phyloP scores from a whole-genome alignment of 2,329 filamentous ascomycete species.

The Neopestalotiopsis sp. region DNA sequence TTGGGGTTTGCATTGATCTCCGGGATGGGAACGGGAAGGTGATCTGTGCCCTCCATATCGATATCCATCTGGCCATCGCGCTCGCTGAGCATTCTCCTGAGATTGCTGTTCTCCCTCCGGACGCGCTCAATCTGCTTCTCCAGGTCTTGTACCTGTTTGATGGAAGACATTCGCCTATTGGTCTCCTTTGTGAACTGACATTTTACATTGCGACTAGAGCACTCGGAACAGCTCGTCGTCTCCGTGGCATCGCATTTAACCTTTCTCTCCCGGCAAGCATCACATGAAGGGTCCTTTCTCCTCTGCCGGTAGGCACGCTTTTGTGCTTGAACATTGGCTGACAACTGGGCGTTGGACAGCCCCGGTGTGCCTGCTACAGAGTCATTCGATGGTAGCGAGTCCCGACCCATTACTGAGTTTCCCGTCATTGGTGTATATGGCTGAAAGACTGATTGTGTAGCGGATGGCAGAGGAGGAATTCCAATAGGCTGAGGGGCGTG shows the following conservation, averaged over 20 bases:
- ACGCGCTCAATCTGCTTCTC: constrained; percentile 87
- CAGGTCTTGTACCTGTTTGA: constrained; percentile 97
- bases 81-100: constrained; percentile 69
- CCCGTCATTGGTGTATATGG: constrained; percentile 58
- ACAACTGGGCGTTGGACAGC: constrained; percentile 43
- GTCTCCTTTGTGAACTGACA: constrained; percentile 99
- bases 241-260: constrained; percentile 96
- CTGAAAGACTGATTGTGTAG: constrained; percentile 53
- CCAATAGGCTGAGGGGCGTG: constrained; percentile 59
- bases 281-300: constrained; percentile 95
- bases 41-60: constrained; percentile 52
- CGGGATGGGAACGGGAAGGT: constrained; percentile 63
- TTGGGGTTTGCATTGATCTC: constrained; percentile 70
- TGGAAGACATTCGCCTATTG: constrained; percentile 97
- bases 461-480: constrained; percentile 56
- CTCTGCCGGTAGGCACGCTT: constrained; percentile 95
- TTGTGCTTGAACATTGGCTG: constrained; percentile 69
- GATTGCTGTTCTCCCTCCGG: constrained; percentile 77
- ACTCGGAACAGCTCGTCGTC: constrained; percentile 95
- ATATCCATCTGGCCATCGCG: constrained; percentile 56
- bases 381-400: constrained; percentile 65
- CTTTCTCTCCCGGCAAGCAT: constrained; percentile 89
- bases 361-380: constrained; percentile 62
- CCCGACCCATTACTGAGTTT: constrained; percentile 59
- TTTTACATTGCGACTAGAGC: constrained; percentile 93